Evolutionary conservation across 495 filamentous ascomycete species (phyloP), one percentile per base, ranked within the genome.

Genomic region (Pyrenopolyporus hunteri): DNA sequence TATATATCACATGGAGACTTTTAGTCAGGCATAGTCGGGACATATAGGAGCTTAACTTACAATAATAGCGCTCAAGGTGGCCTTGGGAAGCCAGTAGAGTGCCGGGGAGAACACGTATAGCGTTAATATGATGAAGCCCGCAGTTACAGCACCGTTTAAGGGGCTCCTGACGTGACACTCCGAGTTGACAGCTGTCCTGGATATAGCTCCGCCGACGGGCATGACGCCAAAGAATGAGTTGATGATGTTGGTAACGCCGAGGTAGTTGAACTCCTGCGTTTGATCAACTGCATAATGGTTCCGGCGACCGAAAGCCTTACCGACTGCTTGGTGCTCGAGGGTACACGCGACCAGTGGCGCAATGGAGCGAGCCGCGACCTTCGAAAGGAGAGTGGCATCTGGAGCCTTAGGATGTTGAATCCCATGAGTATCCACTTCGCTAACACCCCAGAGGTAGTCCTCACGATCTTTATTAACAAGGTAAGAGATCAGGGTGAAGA

Each of bases 21-120:
- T 8, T 7, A n/a, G n/a, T n/a, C n/a, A n/a, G n/a, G n/a, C 19
- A 6, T 28, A 1, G 7, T 9, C 11, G 5, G 6, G 4, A 29
- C 6, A 14, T 8, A 2, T 1, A 19, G 23, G 9, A 29, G 29
- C 10, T 3, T 6, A 17, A 55, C 69, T 60, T 60, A 71, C 69
- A 36, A 78, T 78, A 48, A 77, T 80, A 13, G 79, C 80, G 0
- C 78, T 68, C 6, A 81, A 68, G 0, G 76, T 81, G 0, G 78
- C 63, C 36, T 78, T 78, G n/a, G 80, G 80, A 36, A 81, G 74
- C 80, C 80, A 82, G 63, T 77, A 82, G 0, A 82, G 68, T 0
- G 77, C 76, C 10, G 71, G 74, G 1, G 76, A 77, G 16, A 82
- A 76, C 51, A 77, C 74, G 51, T 76, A 81, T 33, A 81, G 75